A percentile compares a stretch with the other conserved stretches of the same genome.
Conservation (phyloP, 208 protist species). For the Wallacemonas sp. region DNA sequence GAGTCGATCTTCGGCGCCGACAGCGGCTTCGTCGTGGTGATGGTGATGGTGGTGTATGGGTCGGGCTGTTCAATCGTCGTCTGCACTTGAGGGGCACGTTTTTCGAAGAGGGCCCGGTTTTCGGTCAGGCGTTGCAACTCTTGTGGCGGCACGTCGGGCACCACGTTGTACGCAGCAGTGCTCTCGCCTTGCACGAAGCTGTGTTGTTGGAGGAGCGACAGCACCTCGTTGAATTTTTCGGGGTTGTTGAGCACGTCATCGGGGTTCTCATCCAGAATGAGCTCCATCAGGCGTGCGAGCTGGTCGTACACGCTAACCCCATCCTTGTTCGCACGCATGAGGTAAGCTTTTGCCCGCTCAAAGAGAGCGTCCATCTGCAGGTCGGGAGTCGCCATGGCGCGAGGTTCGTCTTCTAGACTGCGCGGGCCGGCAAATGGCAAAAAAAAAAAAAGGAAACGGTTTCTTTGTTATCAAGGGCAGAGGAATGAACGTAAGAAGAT, state of each 20-base stretch:
- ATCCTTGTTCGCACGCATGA: constrained; percentile 86
- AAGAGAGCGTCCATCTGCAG: constrained; percentile 65
- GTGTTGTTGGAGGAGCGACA: constrained; percentile 76
- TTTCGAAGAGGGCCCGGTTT: constrained; percentile 78
- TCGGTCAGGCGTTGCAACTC: constrained; percentile 68
- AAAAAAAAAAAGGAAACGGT: neutral
- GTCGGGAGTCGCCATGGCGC: constrained; percentile 13
- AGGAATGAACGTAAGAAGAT: too few relatives aligned
- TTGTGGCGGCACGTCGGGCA: constrained; percentile 48
- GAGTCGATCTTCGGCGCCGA: constrained; percentile 75
- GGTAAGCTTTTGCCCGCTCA: constrained; percentile 82
- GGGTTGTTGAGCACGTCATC: constrained; percentile 71
- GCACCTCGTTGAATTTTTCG: constrained; percentile 68
- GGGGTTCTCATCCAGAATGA: constrained; percentile 76
- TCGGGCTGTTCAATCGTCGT: constrained; percentile 90
- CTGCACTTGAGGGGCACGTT: constrained; percentile 65
- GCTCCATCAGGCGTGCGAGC: constrained; percentile 81
- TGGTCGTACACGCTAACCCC: constrained; percentile 92
- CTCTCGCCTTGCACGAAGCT: constrained; percentile 79
- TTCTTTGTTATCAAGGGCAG: neutral
- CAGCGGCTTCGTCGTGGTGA: constrained; percentile 76
- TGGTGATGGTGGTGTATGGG: constrained; percentile 90
- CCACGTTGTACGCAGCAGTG: constrained; percentile 65
- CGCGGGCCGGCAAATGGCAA: neutral
- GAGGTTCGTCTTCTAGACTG: constrained; percentile 8